Evolutionary conservation across 768 basidiomycete genomes (phyloP).

Genomic region (Hypholoma fasciculare): DNA sequence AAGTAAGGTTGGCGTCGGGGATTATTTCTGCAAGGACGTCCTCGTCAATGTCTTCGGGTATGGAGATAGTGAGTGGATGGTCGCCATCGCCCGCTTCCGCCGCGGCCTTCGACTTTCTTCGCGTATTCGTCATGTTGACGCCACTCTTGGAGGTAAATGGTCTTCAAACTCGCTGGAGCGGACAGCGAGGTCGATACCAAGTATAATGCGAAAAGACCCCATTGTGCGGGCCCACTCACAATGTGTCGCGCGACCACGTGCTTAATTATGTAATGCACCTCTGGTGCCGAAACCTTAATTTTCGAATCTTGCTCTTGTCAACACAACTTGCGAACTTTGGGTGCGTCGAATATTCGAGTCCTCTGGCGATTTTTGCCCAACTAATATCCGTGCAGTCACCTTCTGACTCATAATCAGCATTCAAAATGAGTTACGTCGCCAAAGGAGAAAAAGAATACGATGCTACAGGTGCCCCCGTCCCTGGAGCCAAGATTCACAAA

Average conservation of each 20-base stretch:
- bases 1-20: conserved; percentile 57
- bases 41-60: conserved; percentile 71
- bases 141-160: conserved; percentile 6
- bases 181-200: conserved; percentile 34
- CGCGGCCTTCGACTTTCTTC: conserved; percentile 60
- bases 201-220: conserved; percentile 5
- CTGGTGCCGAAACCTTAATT: conserved; percentile 38
- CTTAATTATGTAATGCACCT: conserved; percentile 27
- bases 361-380: conserved; percentile 8
- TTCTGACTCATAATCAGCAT: conserved; percentile 64
- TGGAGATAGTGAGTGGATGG: conserved; percentile 37
- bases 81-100: conserved; percentile 35
- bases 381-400: conserved; percentile 54
- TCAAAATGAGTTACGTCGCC: conserved; percentile 96
- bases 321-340: conserved; percentile 48
- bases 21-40: conserved; percentile 59
- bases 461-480: conserved; percentile 82
- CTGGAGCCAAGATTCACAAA: conserved; percentile 95
- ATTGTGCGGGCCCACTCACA: conserved; percentile 11
- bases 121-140: conserved; percentile 46
- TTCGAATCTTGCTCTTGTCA: conserved; percentile 27
- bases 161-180: conserved; percentile 31
- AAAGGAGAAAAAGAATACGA: conserved; percentile 99
- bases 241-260: conserved; percentile 27
- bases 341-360: conserved; percentile 27